Conservation (phyloP, 345 rosid genomes). For the Alliaria petiolata region DNA sequence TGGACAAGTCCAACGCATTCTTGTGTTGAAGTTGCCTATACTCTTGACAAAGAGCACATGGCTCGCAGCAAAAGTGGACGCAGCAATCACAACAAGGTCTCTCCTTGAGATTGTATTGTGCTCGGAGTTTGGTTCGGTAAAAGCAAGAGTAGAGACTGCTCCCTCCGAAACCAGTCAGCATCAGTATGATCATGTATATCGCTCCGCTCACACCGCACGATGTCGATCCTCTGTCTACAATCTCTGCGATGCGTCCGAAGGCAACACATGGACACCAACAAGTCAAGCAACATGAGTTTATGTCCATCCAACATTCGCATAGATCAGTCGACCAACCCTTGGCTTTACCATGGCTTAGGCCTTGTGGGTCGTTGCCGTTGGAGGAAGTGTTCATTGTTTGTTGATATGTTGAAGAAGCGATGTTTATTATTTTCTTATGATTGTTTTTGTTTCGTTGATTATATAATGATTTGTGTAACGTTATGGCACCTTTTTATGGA, state of each 20-base stretch:
- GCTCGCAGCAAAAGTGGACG: constrained; percentile 35
- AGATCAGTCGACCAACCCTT: constrained; percentile 48
- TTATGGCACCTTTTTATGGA: not conserved
- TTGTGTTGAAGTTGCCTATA: constrained; percentile 35
- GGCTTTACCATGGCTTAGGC: not conserved
- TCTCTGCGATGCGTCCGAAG: constrained; percentile 61
- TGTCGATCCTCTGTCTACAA: constrained; percentile 49
- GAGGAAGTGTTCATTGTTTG: constrained; percentile 9
- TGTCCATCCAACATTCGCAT: constrained; percentile 42
- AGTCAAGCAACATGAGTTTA: constrained; percentile 38
- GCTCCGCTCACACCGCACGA: constrained; percentile 35
- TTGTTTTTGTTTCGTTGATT: not conserved
- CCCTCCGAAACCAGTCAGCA: constrained; percentile 24
- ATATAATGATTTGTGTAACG: not conserved
- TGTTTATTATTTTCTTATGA: not conserved
- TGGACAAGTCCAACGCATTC: constrained; percentile 23
- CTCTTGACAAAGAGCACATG: constrained; percentile 39
- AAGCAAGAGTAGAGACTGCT: constrained; percentile 37
- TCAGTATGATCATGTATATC: constrained; percentile 22
- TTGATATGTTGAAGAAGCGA: not conserved
- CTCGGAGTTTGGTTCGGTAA: constrained; percentile 33
- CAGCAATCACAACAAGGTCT: constrained; percentile 35
- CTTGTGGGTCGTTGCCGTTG: not conserved
- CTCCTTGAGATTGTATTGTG: constrained; percentile 30
- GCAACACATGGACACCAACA: constrained; percentile 59